Percentiles rank a stretch among this genome's conserved stretches.
Evolutionary conservation across 148 eudicot species (phyloP).

Genomic region (Dysphania ambrosioides): DNA sequence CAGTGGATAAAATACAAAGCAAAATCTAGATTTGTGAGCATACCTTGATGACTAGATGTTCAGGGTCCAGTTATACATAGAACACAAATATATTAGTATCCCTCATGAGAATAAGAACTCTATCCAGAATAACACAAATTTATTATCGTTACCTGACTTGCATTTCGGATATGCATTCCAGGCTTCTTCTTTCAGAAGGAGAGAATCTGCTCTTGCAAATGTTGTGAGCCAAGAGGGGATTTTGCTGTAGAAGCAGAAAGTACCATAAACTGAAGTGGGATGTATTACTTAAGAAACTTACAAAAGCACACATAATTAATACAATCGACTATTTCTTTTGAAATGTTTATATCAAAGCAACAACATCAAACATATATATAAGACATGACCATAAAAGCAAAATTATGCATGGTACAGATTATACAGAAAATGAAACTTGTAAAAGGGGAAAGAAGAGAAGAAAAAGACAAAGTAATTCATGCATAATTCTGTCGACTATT

Average conservation of each 20-base stretch:
- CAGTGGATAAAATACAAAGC: neutral
- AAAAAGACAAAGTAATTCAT: neutral
- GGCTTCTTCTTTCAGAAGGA: conserved; percentile 62
- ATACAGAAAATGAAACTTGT: neutral
- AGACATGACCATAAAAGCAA: neutral
- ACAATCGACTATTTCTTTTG: neutral
- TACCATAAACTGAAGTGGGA: neutral
- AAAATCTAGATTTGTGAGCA: neutral
- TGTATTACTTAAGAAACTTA: neutral
- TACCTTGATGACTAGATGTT: conserved; percentile 49
- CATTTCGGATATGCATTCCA: conserved; percentile 78
- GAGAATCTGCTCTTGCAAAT: conserved; percentile 57
- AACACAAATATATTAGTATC: conserved; percentile 15
- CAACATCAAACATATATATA: no score
- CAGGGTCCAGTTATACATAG: conserved; percentile 8
- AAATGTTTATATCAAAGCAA: neutral
- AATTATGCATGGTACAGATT: neutral
- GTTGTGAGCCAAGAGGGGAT: conserved; percentile 62
- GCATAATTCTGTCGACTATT: no score
- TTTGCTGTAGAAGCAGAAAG: conserved; percentile 43
- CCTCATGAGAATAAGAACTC: conserved; percentile 12
- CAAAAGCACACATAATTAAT: neutral
- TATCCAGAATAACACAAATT: neutral
- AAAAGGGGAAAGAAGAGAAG: neutral
- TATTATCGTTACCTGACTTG: conserved; percentile 47